Base-by-base conservation (phyloP, 2,329 filamentous ascomycete genomes). In the Penicillium digitatum region DNA sequence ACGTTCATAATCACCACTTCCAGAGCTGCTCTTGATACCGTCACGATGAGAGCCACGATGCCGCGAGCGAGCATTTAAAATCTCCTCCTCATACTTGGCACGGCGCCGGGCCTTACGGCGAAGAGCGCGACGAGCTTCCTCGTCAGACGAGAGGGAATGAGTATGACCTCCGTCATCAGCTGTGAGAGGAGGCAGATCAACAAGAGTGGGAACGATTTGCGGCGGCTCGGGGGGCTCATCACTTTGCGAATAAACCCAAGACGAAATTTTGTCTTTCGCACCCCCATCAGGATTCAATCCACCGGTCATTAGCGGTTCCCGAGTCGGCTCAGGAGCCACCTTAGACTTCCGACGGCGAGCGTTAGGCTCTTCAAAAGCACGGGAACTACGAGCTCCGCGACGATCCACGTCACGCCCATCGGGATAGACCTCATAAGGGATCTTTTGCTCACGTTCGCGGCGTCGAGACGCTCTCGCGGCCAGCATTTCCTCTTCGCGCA, bases 241-340 rank as follows among this genome's bases (percentile, higher is more conserved):
- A 9, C 72, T 68, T 61, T 79, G 77, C 2, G 75, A 77, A 56
- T 79, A 70, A 8, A 80, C 72, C 78, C 78, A 80, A 7, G 75
- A 78, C 8, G 76, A 77, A 32, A 76, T 80, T 63, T 80, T 79
- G 50, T 79, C 75, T 61, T 74, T 62, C 35, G 55, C 56, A 14
- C 50, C 51, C n/a, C 68, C 12, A 10, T 37, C 37, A 14, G 14
- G 27, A 18, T 32, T n/a, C 22, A 50, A 14, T 6, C 37, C 73
- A 20, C 72, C 71, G 31, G 65, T 62, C 59, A 69, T 70, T 56
- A 71, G 65, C 31, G 70, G 69, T 1, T 62, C 48, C 52, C 57
- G 53, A 37, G 62, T 67, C 10, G 64, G 62, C 20, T 54, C 52
- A 9, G 60, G 49, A 3, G 48, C 39, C 5, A 63, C 68, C 31